These are phyloP conservation scores for Laetiporus sulphureus DNA, from an alignment of 1,284 basidiomycete species.

Conservation along the genomic window DNA sequence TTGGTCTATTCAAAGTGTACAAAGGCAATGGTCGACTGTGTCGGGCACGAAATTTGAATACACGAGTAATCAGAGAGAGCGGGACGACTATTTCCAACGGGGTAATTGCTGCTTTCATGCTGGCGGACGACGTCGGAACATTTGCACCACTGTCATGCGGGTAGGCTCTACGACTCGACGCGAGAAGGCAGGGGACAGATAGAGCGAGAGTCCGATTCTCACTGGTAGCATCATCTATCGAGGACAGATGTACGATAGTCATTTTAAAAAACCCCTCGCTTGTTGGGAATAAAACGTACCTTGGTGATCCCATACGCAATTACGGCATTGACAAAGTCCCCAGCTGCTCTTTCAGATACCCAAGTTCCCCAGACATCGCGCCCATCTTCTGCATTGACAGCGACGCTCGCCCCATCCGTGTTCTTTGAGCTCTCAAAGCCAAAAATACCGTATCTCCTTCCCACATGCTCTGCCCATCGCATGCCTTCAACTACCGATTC, in stretches of 20 bases:
- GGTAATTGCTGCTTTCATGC: neutral
- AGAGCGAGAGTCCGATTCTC: constrained; percentile 5
- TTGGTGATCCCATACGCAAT: constrained; percentile 84
- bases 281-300: constrained; percentile 35
- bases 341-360: constrained; percentile 36
- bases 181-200: constrained; percentile 6
- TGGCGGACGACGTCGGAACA: constrained; percentile 1
- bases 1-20: too few species aligned
- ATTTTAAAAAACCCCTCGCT: neutral
- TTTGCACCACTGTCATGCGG: neutral
- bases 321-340: constrained; percentile 72
- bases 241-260: neutral
- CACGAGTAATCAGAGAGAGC: neutral
- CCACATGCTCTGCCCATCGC: constrained; percentile 64
- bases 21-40: too few species aligned
- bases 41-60: neutral
- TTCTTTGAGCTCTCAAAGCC: constrained; percentile 66
- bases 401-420: constrained; percentile 13
- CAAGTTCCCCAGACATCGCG: neutral
- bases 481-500: constrained; percentile 74
- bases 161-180: constrained; percentile 5
- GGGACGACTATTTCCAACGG: neutral
- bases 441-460: constrained; percentile 74
- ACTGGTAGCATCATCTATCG: constrained; percentile 2
- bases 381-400: constrained; percentile 6